Percentiles rank a stretch among this genome's conserved stretches.
These are phyloP conservation scores for Melampsora larici-populina DNA, from an alignment of 1,284 basidiomycete species.

Conservation along the genomic window DNA sequence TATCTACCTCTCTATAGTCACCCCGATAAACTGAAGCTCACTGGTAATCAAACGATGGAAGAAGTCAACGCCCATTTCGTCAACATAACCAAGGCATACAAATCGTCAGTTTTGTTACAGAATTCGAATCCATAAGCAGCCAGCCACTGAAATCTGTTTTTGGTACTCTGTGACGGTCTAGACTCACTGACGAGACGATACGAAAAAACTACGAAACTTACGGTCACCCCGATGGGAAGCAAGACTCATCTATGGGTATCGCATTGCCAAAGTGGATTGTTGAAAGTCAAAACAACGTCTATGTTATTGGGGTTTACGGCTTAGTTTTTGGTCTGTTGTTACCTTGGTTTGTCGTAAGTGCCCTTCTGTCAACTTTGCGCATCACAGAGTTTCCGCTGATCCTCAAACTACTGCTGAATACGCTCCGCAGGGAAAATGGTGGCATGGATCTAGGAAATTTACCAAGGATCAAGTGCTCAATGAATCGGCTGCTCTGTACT, in stretches of 20 bases:
- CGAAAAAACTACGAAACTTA: conserved; percentile 87
- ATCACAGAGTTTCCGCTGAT: neutral
- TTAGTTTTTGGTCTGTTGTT: conserved; percentile 79
- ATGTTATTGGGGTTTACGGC: conserved; percentile 84
- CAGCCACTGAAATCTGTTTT: neutral
- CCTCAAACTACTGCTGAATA: too few relatives aligned
- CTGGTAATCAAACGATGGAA: conserved; percentile 77
- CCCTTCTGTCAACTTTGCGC: neutral
- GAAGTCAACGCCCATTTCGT: conserved; percentile 86
- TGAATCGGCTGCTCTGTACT: conserved; percentile 80
- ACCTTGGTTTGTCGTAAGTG: conserved; percentile 74
- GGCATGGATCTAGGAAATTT: conserved; percentile 85
- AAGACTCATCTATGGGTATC: conserved; percentile 92
- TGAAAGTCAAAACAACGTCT: conserved; percentile 83
- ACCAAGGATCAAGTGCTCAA: conserved; percentile 91
- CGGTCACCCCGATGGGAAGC: conserved; percentile 93
- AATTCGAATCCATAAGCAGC: neutral
- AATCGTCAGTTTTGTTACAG: conserved; percentile 63
- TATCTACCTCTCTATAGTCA: conserved; percentile 62
- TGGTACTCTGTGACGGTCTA: conserved; percentile 50
- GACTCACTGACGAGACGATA: conserved; percentile 87
- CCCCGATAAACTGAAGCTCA: conserved; percentile 89
- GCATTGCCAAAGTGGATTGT: conserved; percentile 93
- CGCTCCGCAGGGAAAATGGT: conserved; percentile 73
- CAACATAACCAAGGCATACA: conserved; percentile 95